Base-by-base conservation (phyloP, 179 eudicot genomes). In the Kewa caespitosa region DNA sequence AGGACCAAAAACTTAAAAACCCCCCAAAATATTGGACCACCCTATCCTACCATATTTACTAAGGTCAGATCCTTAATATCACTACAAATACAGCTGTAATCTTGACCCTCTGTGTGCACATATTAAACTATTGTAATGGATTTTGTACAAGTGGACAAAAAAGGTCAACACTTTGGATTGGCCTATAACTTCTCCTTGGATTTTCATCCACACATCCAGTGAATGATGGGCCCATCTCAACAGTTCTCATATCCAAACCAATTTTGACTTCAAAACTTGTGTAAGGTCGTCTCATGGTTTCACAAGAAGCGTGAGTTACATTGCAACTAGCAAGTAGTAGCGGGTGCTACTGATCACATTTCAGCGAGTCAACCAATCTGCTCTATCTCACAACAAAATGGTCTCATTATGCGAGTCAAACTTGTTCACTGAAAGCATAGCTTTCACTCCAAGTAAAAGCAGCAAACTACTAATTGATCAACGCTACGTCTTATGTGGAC, bases 1-100 rank as follows among this genome's bases (percentile, higher is more conserved):
- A 61, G 79, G 82, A 74, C 82, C 82, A 79, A 74, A 36, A 10
- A 50, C 0, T 4, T 2, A 6, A 20, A 1, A 2, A 20, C 22
- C 41, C 36, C 32, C 18, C n/a, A 70, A 6, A 38, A 11, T n/a
- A 34, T 55, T 69, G 65, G 74, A 79, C 81, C 74, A 79, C 78
- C 41, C 73, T 60, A 62, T 63, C 37, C 42, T 36, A 61, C n/a
- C 1, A 25, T 66, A 66, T 14, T 42, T 42, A n/a, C 36, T 32
- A 22, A 32, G 42, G 67, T 27, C 20, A 27, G 27, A 13, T 8
- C 39, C 34, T 59, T 33, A 34, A 60, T 42, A 46, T 54, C 69
- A 57, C 33, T 68, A 36, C 55, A n/a, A 60, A 23, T 22, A 78
- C 72, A 78, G 67, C 64, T 78, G 76, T 62, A 37, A 25, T 20